Evolutionary conservation across 2,329 filamentous ascomycete species (phyloP).

Genomic region (Sporothrix variecibatus): DNA sequence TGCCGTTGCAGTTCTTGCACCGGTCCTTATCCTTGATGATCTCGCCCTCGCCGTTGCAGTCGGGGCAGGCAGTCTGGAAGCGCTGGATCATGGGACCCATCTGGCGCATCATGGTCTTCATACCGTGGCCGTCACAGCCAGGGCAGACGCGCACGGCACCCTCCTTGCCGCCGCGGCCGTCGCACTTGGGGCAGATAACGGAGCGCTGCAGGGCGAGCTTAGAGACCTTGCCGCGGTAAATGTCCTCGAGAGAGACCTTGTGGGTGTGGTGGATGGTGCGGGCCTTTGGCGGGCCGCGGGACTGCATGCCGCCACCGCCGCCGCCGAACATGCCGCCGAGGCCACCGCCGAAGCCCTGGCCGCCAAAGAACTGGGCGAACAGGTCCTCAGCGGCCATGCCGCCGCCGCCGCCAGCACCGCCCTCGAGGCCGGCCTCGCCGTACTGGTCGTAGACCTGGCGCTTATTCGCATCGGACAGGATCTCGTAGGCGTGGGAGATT

Average conservation of each 20-base stretch:
- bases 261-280: conserved; percentile 97
- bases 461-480: conserved; percentile 90
- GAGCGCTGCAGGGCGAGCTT: conserved; percentile 97
- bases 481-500: conserved; percentile 91
- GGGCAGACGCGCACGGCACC: conserved; percentile 92
- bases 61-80: conserved; percentile 98
- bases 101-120: conserved; percentile 99
- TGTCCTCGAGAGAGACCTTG: conserved; percentile 96
- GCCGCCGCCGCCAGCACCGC: conserved; percentile 71
- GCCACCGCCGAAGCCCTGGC: conserved; percentile 70
- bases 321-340: conserved; percentile 78
- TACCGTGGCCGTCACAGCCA: conserved; percentile 89
- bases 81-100: conserved; percentile 99
- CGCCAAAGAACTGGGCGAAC: conserved; percentile 95
- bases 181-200: conserved; percentile 92
- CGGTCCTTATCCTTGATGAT: conserved; percentile 95
- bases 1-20: conserved; percentile 94
- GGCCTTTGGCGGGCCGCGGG: conserved; percentile 80
- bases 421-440: conserved; percentile 94
- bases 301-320: conserved; percentile 73
- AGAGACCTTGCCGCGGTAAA: conserved; percentile 96
- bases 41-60: conserved; percentile 97
- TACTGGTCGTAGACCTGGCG: conserved; percentile 93
- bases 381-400: conserved; percentile 96
- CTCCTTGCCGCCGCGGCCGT: conserved; percentile 93